Base-by-base conservation (phyloP, 176 grass and related monocot genomes). In the Rhipidocladum racemiflorum region DNA sequence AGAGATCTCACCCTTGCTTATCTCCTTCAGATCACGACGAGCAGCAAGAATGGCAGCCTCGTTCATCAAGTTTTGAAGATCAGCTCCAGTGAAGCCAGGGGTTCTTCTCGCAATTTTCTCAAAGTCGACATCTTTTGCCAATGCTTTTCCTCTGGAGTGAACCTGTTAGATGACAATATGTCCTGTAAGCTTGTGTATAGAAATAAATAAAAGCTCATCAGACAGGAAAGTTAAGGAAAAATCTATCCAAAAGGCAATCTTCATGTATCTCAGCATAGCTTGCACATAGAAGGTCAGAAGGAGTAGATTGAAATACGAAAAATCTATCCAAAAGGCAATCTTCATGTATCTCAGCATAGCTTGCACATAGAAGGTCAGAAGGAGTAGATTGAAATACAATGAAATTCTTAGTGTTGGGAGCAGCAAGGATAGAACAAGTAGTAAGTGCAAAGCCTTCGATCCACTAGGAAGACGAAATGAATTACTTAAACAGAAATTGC, bases 1-100 rank as follows among this genome's bases (percentile, higher is more conserved):
- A 42, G 96, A 93, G 21, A 98, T 98, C 79, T 98, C 96, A 82
- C 95, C 96, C 87, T 98, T 98, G 86, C 96, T 98, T 60, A 98
- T 98, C 84, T 98, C 96, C 76, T 98, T 98, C 15, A 98, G 92
- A 73, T 98, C 96, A 76, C 96, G 90, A 54, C 96, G 91, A 16
- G 96, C 92, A 30, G 92, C 92, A 62, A 98, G 83, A 89, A 98
- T 98, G 53, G 96, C 96, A 82, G 96, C 96, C 87, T 98, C 92
- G 23, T 95, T 98, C 96, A 93, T 98, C 55, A 98, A 68, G 79
- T 98, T 98, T 44, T 98, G 96, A 21, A 98, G 89, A 84, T 98
- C 96, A 86, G 96, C 96, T 79, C 92, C 96, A 27, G 92, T 98
- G 87, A 98, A 98, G 57, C 96, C 96, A 76, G 92, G 96, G 46